Evolutionary conservation across 352 stramenopile genomes (phyloP).

Genomic region (Saprolegnia diclina): DNA sequence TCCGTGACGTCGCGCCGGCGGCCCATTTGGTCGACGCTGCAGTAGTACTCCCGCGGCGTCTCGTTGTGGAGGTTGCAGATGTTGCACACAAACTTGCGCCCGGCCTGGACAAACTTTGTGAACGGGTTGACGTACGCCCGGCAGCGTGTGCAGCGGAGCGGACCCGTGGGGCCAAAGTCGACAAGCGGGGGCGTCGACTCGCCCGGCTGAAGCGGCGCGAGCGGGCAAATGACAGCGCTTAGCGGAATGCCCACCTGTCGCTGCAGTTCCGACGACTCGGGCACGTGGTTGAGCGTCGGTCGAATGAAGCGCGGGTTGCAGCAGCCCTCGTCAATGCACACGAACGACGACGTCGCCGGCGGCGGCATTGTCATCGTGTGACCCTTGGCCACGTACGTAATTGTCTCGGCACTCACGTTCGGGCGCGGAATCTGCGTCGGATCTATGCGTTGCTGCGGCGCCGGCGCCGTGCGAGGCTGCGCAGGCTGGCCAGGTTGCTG

Average conservation of each 20-base stretch:
- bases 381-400: constrained; percentile 70
- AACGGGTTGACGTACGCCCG: constrained; percentile 85
- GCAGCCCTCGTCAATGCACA: constrained; percentile 79
- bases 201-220: constrained; percentile 74
- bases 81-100: constrained; percentile 85
- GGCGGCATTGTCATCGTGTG: constrained; percentile 81
- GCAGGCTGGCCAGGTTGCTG: not conserved
- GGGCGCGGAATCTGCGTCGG: constrained; percentile 83
- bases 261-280: constrained; percentile 59
- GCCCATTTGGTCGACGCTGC: constrained; percentile 80
- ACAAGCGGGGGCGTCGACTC: constrained; percentile 79
- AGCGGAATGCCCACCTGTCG: constrained; percentile 75
- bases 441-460: constrained; percentile 76
- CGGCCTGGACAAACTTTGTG: constrained; percentile 80
- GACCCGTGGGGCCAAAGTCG: constrained; percentile 75
- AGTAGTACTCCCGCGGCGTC: constrained; percentile 81
- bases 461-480: constrained; percentile 27
- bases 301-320: constrained; percentile 87
- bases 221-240: constrained; percentile 73
- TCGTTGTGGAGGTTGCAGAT: constrained; percentile 83
- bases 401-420: constrained; percentile 51
- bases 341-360: constrained; percentile 66
- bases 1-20: constrained; percentile 74
- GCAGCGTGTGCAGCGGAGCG: constrained; percentile 79
- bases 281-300: constrained; percentile 80